Evolutionary conservation across 2,329 filamentous ascomycete genomes (phyloP), one percentile per base, ranked within the genome.

Genomic region (Tolypocladium album): DNA sequence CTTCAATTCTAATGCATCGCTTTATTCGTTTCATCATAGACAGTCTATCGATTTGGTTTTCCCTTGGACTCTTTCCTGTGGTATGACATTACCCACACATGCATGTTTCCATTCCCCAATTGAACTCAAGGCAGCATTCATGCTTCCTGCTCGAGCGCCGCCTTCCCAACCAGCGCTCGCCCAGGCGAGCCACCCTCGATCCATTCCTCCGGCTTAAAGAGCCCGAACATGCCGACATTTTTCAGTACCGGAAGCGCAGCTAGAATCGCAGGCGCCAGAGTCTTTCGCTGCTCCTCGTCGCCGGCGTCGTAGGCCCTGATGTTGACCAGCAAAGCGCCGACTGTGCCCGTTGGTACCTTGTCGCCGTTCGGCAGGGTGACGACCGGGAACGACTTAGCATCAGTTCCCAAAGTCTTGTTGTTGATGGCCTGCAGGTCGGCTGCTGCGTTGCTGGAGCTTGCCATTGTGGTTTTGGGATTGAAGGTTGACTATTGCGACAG

Each of bases 171-270:
- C 45, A 64, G 24, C 27, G 63, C 56, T 13, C 61, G 57, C 4
- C 61, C 63, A 4, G 42, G 40, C 5, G 60, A 50, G 31, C 13
- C 47, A 8, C 53, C 56, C 39, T 31, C 39, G n/a, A 59, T 59
- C 61, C 63, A 64, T 39, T 64, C 63, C 8, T 60, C 59, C 5
- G 60, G 59, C 4, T 27, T 9, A 43, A 64, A 63, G 11, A 63
- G 45, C 9, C 58, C 61, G 60, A 64, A 64, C 45, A 64, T 45
- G 57, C 61, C 63, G 6, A 64, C 61, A 15, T 59, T 58, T 20
- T 39, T 40, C 56, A 64, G 58, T 15, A 64, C 62, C 7, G 61
- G 60, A 24, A 64, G 39, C 6, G 59, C 55, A 20, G 63, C 62
- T 22, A 52, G 55, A 3, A 63, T 59, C 2, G 62, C 62, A 31